A percentile compares a stretch with the other conserved stretches of the same genome.
Conservation (phyloP, 257 asterid genomes). For the Ballota nigra region DNA sequence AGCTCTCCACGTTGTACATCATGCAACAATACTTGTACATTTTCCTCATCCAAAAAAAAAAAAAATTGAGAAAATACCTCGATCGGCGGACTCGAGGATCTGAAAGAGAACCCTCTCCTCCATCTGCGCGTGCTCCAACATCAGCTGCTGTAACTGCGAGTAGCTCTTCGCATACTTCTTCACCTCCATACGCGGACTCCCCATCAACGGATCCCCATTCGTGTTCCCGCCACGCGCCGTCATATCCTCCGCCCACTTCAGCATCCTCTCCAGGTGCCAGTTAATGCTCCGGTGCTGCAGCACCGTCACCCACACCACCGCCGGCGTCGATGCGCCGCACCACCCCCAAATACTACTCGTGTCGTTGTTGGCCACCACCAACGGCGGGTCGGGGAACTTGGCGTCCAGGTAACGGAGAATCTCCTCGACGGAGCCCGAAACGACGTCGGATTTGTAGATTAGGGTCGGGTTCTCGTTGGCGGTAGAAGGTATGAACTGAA, state of each 20-base stretch:
- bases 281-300: constrained; percentile 83
- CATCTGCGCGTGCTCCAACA: constrained; percentile 99
- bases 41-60: not conserved
- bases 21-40: constrained; percentile 21
- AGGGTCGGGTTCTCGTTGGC: constrained; percentile 62
- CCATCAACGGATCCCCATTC: constrained; percentile 85
- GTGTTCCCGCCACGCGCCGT: constrained; percentile 78
- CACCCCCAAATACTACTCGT: constrained; percentile 58
- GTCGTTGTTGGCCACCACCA: constrained; percentile 24
- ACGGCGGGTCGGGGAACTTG: constrained; percentile 82
- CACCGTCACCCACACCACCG: constrained; percentile 82
- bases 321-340: constrained; percentile 81
- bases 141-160: constrained; percentile 62
- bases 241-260: constrained; percentile 91
- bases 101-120: constrained; percentile 89
- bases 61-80: constrained; percentile 46
- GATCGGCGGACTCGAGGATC: constrained; percentile 85
- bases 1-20: constrained; percentile 3
- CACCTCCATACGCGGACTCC: constrained; percentile 90
- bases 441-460: constrained; percentile 59
- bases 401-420: constrained; percentile 63
- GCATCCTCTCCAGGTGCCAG: constrained; percentile 94
- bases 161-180: constrained; percentile 76
- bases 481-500: constrained; percentile 59
- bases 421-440: constrained; percentile 75